Base-by-base conservation (phyloP, 257 asterid species). In the Solanum appendiculatum region DNA sequence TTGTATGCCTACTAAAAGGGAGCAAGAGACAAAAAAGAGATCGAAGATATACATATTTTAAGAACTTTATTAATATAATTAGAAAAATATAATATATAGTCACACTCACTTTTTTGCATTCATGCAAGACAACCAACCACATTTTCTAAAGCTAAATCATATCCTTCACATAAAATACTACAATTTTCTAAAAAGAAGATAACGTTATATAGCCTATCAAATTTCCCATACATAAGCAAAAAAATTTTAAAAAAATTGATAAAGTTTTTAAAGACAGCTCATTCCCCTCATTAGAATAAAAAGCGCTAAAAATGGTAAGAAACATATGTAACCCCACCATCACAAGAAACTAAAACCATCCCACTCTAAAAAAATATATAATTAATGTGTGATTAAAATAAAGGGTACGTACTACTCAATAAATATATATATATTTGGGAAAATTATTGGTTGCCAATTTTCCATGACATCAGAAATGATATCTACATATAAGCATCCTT, bases 111-210 rank as follows among this genome's bases (percentile, higher is more conserved):
- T 93, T 86, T 92, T 80, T 90, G 90, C 91, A 91, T 89, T 91
- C 94, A 89, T 91, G 95, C 93, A 90, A 91, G 92, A 91, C 92
- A 92, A 84, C 93, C 93, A 90, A 90, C 92, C 92, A 87, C 89
- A 90, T 89, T 91, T 91, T 91, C 94, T 82, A 91, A 90, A 88
- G 88, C 87, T 66, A 87, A 90, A 90, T 89, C 60, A 80, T 88
- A 73, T 81, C 86, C 73, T 72, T 86, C 54, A 80, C 31, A 73
- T 36, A 73, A 21, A 34, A 73, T 85, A 86, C 83, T 89, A 70
- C 73, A 75, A 88, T 29, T 23, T 36, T 44, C 54, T 78, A 25
- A 25, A 78, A 42, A 70, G 39, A 56, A 72, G 80, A 51, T 87
- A 90, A 48, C 58, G 3, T 81, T 46, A 33, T 44, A 84, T 64